These are phyloP conservation scores for Colletotrichum sidae DNA, from an alignment of 2,329 filamentous ascomycete species.

Conservation along the genomic window DNA sequence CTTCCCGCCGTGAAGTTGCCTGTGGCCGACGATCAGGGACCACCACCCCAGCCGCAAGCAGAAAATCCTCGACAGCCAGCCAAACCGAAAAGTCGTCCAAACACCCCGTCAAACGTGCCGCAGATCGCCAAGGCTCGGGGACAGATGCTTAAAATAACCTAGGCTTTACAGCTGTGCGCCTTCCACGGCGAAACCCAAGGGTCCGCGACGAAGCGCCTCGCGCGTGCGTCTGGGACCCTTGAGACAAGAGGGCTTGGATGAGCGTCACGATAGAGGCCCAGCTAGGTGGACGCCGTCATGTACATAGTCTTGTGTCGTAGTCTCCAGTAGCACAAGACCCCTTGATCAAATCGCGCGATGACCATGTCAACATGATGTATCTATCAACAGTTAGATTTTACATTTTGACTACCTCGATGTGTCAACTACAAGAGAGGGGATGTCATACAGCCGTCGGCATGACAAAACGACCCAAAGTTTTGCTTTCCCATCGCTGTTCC, in stretches of 20 bases:
- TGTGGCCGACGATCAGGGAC: background rate
- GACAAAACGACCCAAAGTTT: slow-evolving; percentile 30
- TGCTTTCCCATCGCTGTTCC: slow-evolving; percentile 23
- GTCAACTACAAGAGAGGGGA: slow-evolving; percentile 52
- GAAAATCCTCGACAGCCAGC: background rate
- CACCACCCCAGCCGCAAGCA: background rate
- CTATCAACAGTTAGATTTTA: slow-evolving; percentile 10
- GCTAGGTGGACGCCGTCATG: no score
- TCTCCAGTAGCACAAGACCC: background rate
- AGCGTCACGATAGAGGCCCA: no score
- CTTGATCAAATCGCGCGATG: background rate
- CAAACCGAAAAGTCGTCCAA: slow-evolving; percentile 4
- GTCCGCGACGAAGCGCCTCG: no score
- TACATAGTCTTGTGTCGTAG: no score
- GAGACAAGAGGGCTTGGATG: no score
- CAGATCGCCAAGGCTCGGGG: slow-evolving; percentile 22
- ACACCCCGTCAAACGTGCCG: slow-evolving; percentile 1
- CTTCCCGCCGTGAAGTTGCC: no score
- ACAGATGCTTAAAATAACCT: slow-evolving; percentile 17
- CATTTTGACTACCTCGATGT: slow-evolving; percentile 15
- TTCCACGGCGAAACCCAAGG: background rate
- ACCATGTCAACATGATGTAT: background rate
- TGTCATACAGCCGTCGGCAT: slow-evolving; percentile 45
- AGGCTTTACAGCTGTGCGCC: background rate
- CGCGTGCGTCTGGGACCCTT: no score